Evolutionary conservation across 1,284 basidiomycete genomes (phyloP).

Genomic region (Cutaneotrichosporon curvatum): DNA sequence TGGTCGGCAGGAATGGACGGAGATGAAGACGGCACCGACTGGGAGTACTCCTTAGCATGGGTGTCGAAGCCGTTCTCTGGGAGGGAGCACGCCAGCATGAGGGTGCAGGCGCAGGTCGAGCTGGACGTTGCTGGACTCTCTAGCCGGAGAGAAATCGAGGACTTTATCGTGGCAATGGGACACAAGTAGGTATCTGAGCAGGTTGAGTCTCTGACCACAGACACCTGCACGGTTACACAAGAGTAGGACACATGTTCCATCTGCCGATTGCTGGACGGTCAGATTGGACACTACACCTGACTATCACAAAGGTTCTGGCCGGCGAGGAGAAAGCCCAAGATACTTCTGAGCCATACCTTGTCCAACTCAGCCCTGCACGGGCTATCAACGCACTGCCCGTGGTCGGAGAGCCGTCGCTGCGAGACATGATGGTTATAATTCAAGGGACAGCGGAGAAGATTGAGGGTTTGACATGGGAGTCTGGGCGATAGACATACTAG

Average conservation of each 20-base stretch:
- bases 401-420: constrained; percentile 22
- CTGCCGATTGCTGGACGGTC: constrained; percentile 26
- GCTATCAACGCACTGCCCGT: constrained; percentile 26
- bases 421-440: constrained; percentile 32
- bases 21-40: background rate
- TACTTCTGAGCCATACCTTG: constrained; percentile 29
- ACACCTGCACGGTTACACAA: constrained; percentile 30
- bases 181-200: constrained; percentile 32
- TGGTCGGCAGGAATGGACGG: background rate
- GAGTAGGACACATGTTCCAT: constrained; percentile 32
- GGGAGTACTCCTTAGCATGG: constrained; percentile 26
- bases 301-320: constrained; percentile 22
- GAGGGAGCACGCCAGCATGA: constrained; percentile 33
- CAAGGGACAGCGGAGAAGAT: constrained; percentile 23
- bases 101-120: constrained; percentile 28
- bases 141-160: constrained; percentile 24
- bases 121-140: constrained; percentile 26
- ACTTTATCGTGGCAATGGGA: constrained; percentile 30
- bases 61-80: constrained; percentile 26
- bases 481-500: constrained; percentile 7
- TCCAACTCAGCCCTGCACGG: constrained; percentile 30
- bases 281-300: constrained; percentile 25
- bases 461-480: constrained; percentile 36
- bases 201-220: constrained; percentile 12
- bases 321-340: constrained; percentile 1